Evolutionary conservation across 495 filamentous ascomycete species (phyloP).

Genomic region (Talaromyces nanjingensis): DNA sequence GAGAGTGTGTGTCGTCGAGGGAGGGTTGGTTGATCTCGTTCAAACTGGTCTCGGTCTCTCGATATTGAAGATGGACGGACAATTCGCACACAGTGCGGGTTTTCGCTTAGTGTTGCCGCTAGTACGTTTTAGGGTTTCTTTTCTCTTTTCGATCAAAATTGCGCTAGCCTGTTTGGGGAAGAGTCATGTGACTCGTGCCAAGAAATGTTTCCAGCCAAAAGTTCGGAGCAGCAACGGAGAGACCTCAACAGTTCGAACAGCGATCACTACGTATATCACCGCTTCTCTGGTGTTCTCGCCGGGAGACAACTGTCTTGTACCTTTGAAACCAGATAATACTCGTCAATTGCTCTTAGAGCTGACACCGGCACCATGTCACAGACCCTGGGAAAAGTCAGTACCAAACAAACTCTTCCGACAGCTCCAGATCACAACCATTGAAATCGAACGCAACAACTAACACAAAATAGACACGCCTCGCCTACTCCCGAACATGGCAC

Average conservation of each 20-base stretch:
- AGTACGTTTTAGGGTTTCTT: slow-evolving; percentile 17
- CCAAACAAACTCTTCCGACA: not conserved
- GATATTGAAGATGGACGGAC: slow-evolving; percentile 14
- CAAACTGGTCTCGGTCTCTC: slow-evolving; percentile 14
- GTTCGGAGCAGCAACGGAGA: not conserved
- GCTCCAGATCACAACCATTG: not conserved
- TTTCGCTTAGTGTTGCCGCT: slow-evolving; percentile 40
- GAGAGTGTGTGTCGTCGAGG: slow-evolving; percentile 30
- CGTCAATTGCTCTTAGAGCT: slow-evolving; percentile 1
- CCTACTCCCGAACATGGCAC: slow-evolving; percentile 95
- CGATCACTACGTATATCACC: not conserved
- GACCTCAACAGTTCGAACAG: not conserved
- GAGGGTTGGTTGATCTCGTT: slow-evolving; percentile 15
- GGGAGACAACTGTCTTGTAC: not conserved
- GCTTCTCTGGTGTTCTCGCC: not conserved
- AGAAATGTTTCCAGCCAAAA: not conserved
- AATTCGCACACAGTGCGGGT: slow-evolving; percentile 22
- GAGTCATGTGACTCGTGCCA: slow-evolving; percentile 17
- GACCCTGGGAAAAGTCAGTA: slow-evolving; percentile 37
- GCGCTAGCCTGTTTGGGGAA: slow-evolving; percentile 21
- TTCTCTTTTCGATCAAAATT: not conserved
- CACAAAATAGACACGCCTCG: slow-evolving; percentile 71
- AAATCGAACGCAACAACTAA: not conserved
- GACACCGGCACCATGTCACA: slow-evolving; percentile 32
- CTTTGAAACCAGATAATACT: not conserved